Conservation (phyloP, 768 basidiomycete genomes). For the Suillus brevipes region DNA sequence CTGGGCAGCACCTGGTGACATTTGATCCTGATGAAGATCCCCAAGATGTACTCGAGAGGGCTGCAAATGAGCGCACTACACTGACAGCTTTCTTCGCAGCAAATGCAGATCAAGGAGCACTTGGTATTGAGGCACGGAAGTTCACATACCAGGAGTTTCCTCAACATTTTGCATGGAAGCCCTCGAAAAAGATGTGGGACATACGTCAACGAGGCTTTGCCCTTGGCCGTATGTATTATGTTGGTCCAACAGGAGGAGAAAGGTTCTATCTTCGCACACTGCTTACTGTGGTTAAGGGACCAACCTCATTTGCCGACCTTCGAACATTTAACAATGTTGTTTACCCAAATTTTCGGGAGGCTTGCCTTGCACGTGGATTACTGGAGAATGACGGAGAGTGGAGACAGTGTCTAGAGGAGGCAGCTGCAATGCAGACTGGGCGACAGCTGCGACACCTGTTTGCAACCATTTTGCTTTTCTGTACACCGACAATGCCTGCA, state of each 20-base stretch:
- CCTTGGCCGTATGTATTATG: no score
- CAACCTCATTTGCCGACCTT: no score
- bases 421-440: slow-evolving; percentile 39
- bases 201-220: no score
- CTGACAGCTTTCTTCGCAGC: not conserved
- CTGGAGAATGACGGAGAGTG: slow-evolving; percentile 49
- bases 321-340: no score
- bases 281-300: no score
- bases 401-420: slow-evolving; percentile 40
- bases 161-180: not conserved
- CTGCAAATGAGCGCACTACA: not conserved
- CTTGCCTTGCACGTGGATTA: slow-evolving; percentile 29
- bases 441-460: slow-evolving; percentile 36
- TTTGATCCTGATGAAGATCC: not conserved
- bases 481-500: no score
- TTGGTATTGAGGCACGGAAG: not conserved
- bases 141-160: not conserved
- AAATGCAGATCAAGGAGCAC: not conserved
- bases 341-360: no score
- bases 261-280: no score
- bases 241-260: no score
- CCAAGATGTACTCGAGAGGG: not conserved
- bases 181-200: no score
- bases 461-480: slow-evolving; percentile 35
- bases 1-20: not conserved